Evolutionary conservation across 78 protist species (phyloP), one percentile per base, ranked within the genome.

Genomic region (Dictyostelium purpureum): DNA sequence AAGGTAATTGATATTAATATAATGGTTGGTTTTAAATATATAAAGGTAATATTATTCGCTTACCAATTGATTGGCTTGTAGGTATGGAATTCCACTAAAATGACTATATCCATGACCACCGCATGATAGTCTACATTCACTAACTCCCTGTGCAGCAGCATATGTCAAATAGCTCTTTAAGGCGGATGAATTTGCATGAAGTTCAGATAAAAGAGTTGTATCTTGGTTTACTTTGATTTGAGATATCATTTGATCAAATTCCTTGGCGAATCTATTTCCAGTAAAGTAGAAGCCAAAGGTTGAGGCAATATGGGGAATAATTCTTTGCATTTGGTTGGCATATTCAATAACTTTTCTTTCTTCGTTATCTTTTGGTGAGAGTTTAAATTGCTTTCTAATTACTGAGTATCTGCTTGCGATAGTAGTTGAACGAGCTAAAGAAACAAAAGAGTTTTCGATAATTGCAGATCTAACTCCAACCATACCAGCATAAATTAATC

Each of bases 101-200:
- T 45, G 77, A 19, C 69, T 43, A 89, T 87, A 97, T 4, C 98
- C 98, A 56, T 95, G 96, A 24, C 98, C 98, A n/a, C 98, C 98
- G 52, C 97, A 96, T 1, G 80, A 6, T 31, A 76, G 5, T 35
- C 97, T 73, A 45, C 81, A 51, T 45, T 76, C 82, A 66, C 96
- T 96, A 47, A 97, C 77, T 43, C 94, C 96, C 37, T 38, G 77
- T 6, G 78, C 45, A 1, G 96, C 43, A 21, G 70, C 42, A 67
- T 45, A 24, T 21, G 97, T 89, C 43, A 71, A 10, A 35, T 74
- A 7, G 11, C 96, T 79, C 87, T 97, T 97, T 33, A 97, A 67
- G 18, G 97, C 98, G 24, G 96, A 69, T 4, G 94, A 43, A n/a
- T 91, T 54, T 12, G 97, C 94, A 57, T 96, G 97, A 24, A 95